phyloP scores from a whole-genome alignment of 179 eudicot genomes.

The Kewa caespitosa region DNA sequence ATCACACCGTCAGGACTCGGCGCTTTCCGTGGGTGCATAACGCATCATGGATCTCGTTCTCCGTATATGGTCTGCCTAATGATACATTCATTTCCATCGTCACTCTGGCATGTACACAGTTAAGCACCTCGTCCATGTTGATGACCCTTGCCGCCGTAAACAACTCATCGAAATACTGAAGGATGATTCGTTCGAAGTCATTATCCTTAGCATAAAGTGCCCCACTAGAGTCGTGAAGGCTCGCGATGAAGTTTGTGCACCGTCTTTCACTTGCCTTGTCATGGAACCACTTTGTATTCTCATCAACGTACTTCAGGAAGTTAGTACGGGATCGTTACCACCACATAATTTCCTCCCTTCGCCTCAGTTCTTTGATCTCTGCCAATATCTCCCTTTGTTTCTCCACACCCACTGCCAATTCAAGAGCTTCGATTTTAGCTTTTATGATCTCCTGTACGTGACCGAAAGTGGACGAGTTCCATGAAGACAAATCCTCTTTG shows the following conservation, averaged over 20 bases:
- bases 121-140: neutral
- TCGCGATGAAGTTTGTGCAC: neutral
- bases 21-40: no score
- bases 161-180: neutral
- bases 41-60: neutral
- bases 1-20: neutral
- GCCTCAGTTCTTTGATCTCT: neutral
- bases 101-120: neutral
- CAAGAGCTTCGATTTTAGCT: neutral
- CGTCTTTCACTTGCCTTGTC: neutral
- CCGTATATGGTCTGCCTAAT: neutral
- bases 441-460: no score
- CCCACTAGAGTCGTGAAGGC: neutral
- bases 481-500: no score
- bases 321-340: neutral
- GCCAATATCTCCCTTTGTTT: neutral
- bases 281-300: neutral
- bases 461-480: no score
- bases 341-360: neutral
- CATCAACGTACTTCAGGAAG: neutral
- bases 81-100: neutral
- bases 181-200: neutral
- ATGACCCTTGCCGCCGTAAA: no score
- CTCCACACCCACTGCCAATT: neutral
- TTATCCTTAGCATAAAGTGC: neutral